phyloP scores from a whole-genome alignment of 305 asterid genomes.

The Solanum hybrid region DNA sequence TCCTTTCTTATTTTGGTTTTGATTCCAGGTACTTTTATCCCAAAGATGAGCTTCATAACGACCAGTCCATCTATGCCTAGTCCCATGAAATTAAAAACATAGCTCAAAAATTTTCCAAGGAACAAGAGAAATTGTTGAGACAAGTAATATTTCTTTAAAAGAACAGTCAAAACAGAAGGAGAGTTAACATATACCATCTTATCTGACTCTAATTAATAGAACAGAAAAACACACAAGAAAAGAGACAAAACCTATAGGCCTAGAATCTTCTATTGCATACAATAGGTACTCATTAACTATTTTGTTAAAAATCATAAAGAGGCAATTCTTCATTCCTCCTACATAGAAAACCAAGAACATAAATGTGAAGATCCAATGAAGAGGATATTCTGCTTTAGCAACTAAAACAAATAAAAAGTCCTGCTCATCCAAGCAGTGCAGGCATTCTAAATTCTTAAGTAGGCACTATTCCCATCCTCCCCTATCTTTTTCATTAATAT shows the following conservation, averaged over 20 bases:
- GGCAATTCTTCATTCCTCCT: not conserved
- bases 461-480: not conserved
- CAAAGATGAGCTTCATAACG: slow-evolving; percentile 99
- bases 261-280: not conserved
- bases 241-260: not conserved
- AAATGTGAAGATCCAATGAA: not conserved
- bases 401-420: not conserved
- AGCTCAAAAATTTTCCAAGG: not conserved
- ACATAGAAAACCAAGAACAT: not conserved
- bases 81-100: slow-evolving; percentile 16
- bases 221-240: not conserved
- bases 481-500: not conserved
- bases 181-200: not conserved
- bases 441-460: not conserved
- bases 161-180: not conserved
- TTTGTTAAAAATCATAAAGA: not conserved
- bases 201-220: not conserved
- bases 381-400: not conserved
- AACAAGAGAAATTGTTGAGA: not conserved
- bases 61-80: slow-evolving; percentile 99
- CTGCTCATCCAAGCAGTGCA: not conserved
- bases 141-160: not conserved
- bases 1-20: slow-evolving; percentile 95
- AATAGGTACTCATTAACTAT: not conserved
- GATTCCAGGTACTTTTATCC: slow-evolving; percentile 99